Evolutionary conservation across 495 filamentous ascomycete genomes (phyloP).

Genomic region (Talaromyces nanjingensis): DNA sequence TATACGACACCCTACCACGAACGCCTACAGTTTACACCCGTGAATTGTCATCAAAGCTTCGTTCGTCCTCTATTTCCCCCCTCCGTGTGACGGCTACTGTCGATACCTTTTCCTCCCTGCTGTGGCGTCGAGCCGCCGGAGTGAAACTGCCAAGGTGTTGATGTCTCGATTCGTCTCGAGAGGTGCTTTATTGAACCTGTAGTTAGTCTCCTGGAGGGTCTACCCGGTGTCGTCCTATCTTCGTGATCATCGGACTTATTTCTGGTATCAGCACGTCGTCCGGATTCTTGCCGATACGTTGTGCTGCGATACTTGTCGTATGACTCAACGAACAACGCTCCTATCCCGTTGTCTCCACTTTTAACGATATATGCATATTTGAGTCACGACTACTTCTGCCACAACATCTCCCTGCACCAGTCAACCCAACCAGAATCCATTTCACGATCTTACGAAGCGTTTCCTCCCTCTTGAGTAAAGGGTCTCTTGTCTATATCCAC

Average conservation of each 20-base stretch:
- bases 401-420: not conserved
- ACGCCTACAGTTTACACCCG: not conserved
- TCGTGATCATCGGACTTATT: conserved; percentile 15
- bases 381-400: conserved; percentile 9
- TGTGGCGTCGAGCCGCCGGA: conserved; percentile 13
- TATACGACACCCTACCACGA: conserved; percentile 5
- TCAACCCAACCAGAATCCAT: conserved; percentile 4
- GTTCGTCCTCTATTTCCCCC: conserved; percentile 14
- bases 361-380: conserved; percentile 2
- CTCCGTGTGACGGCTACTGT: conserved; percentile 14
- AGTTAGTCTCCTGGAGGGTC: conserved; percentile 10
- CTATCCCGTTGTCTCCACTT: not conserved
- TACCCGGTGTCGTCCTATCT: conserved; percentile 14
- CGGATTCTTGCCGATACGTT: conserved; percentile 4
- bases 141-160: conserved; percentile 6
- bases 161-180: conserved; percentile 10
- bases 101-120: conserved; percentile 21
- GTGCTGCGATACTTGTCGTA: conserved; percentile 1
- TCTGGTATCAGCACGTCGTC: conserved; percentile 15
- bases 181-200: conserved; percentile 12
- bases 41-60: conserved; percentile 14
- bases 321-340: conserved; percentile 4
- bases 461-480: conserved; percentile 20
- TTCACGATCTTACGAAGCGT: conserved; percentile 50
- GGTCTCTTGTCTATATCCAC: conserved; percentile 25